Base-by-base conservation (phyloP, 495 filamentous ascomycete genomes). In the Lophiotrema nucula region DNA sequence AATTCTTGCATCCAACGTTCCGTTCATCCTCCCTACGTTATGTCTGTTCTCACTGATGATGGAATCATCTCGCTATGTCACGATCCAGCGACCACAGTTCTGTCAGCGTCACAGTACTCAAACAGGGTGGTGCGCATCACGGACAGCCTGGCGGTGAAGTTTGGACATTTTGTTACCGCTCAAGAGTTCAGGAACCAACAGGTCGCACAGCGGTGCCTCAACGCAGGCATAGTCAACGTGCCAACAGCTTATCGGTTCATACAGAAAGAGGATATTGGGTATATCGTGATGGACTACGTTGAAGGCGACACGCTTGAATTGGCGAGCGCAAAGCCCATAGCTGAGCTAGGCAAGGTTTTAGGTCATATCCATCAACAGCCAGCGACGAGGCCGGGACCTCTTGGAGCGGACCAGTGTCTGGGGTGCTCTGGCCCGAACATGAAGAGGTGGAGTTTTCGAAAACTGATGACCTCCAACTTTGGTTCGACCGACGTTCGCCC, bases 321-420 rank as follows among this genome's bases (percentile, higher is more conserved):
- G 16, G 23, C 16, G 44, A 47, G 44, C 44, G 44, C 44, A 26
- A 47, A 47, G 16, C 4, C 4, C 44, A 11, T 47, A 21, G 47
- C 27, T 50, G 47, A 50, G 47, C 47, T 50, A 27, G 47, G 24
- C 47, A 50, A 33, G 47, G 47, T 50, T 27, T 50, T 50, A 35
- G 31, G 31, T 50, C 21, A 50, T 50, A 50, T 50, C 47, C 47
- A 50, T 50, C 47, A 50, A 37, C 47, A 33, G 47, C 15, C 15
- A 35, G 47, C 25, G 47, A 50, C 47, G 47, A 50, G 21, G 47
- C 47, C 47, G 47, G 47, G 47, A 50, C 21, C 47, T 33, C 47
- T 50, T 50, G 47, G 47, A 50, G 47, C 47, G 47, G 47, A 27
- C 47, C 31, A 50, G 47, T 50, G 23, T 33, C 25, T 33, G 47